Percentiles rank a stretch among this genome's conserved stretches.
phyloP scores from a whole-genome alignment of 83 land plant species.

The Thuja plicata region DNA sequence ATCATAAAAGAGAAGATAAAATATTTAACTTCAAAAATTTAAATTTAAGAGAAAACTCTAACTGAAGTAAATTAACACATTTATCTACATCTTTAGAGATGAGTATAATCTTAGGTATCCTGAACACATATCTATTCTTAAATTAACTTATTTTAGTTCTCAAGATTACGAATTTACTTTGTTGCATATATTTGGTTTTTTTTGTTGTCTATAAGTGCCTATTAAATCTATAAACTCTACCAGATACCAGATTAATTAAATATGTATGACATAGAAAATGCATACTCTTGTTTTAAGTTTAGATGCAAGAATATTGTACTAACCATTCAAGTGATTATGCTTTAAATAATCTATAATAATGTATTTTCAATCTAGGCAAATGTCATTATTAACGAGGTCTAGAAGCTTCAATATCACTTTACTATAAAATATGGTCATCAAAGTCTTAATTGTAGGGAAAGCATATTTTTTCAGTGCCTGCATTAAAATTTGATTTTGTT shows the following conservation, averaged over 20 bases:
- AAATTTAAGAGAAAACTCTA: too few species aligned
- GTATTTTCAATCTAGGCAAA: neutral
- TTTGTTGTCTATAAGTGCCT: too few species aligned
- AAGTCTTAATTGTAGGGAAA: neutral
- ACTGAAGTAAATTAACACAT: too few species aligned
- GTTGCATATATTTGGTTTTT: too few species aligned
- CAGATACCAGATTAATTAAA: neutral
- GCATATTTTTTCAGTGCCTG: neutral
- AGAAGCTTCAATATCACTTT: neutral
- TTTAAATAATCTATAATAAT: neutral
- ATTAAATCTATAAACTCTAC: too few species aligned
- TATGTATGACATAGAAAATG: neutral
- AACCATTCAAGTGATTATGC: neutral
- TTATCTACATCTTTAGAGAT: too few species aligned
- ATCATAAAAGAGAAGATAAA: too few species aligned
- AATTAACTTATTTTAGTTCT: too few species aligned
- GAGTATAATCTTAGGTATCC: too few species aligned
- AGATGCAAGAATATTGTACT: neutral
- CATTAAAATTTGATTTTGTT: neutral
- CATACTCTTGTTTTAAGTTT: neutral
- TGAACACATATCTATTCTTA: too few species aligned
- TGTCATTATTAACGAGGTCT: neutral
- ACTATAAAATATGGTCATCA: neutral
- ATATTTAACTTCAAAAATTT: too few species aligned
- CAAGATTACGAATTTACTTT: too few species aligned